Conservation (phyloP, 2,329 filamentous ascomycete species). For the Cercospora beticola region DNA sequence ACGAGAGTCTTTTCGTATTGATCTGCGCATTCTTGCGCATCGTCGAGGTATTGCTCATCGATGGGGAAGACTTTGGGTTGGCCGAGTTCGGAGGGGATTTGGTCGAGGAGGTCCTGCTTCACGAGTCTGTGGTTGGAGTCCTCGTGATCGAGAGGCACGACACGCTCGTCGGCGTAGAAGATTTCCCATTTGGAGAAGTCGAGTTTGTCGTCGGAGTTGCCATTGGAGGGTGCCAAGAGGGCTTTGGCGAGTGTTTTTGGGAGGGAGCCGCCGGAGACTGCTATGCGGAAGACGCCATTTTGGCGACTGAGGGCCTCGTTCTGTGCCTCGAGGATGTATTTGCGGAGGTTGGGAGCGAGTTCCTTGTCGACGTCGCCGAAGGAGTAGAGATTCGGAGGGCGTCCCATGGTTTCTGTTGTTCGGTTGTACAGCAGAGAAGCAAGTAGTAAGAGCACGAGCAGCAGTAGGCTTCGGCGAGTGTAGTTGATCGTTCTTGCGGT, state of each 20-base stretch:
- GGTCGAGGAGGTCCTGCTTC: slow-evolving; percentile 83
- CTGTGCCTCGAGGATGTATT: slow-evolving; percentile 80
- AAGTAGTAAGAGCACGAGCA: background rate
- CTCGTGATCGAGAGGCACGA: slow-evolving; percentile 83
- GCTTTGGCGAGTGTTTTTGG: slow-evolving; percentile 84
- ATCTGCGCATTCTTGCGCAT: slow-evolving; percentile 89
- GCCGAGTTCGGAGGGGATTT: slow-evolving; percentile 69
- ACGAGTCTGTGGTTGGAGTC: slow-evolving; percentile 94
- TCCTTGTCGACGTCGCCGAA: slow-evolving; percentile 69
- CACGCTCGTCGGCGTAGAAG: slow-evolving; percentile 97
- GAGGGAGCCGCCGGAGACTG: slow-evolving; percentile 89
- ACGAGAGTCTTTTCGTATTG: slow-evolving; percentile 89
- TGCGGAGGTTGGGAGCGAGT: slow-evolving; percentile 74
- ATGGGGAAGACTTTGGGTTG: slow-evolving; percentile 77
- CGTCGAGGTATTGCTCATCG: slow-evolving; percentile 65
- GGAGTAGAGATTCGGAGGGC: slow-evolving; percentile 67
- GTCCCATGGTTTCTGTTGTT: slow-evolving; percentile 33
- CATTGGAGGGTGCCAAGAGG: slow-evolving; percentile 60
- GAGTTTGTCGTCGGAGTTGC: slow-evolving; percentile 59
- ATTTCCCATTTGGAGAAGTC: slow-evolving; percentile 91
- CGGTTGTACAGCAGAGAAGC: background rate
- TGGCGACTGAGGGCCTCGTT: slow-evolving; percentile 77
- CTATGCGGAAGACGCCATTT: slow-evolving; percentile 75
- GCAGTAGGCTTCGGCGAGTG: background rate
- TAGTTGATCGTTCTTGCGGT: background rate